phyloP scores from a whole-genome alignment of 805 yeast genomes.

The Pachysolen tannophilus region DNA sequence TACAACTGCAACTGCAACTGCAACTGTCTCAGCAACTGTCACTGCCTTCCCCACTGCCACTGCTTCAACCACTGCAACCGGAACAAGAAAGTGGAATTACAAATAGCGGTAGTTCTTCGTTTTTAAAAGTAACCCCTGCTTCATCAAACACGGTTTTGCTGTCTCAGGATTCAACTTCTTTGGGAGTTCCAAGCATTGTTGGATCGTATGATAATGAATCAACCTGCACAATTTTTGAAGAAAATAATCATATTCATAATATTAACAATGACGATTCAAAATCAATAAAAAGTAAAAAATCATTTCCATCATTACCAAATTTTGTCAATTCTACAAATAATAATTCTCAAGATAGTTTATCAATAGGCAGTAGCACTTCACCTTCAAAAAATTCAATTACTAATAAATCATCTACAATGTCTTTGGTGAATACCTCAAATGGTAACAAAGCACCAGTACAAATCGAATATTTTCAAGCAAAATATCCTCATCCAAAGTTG shows the following conservation, averaged over 20 bases:
- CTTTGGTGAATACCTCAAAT: not conserved
- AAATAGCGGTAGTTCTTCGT: not conserved
- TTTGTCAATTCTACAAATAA: constrained; percentile 1
- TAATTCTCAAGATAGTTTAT: constrained; percentile 1
- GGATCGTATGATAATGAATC: not conserved
- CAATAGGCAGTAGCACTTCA: no score
- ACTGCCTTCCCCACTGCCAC: no score
- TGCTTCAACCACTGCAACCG: no score
- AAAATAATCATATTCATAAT: not conserved
- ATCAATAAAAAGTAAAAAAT: constrained; percentile 4
- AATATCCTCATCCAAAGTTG: constrained; percentile 57
- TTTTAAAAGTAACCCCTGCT: not conserved
- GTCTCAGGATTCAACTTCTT: constrained; percentile 1
- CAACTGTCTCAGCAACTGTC: constrained; percentile 1
- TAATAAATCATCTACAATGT: not conserved
- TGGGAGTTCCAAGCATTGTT: not conserved
- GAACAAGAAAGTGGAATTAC: not conserved
- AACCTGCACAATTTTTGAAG: no score
- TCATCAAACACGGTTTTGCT: constrained; percentile 5
- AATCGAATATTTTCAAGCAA: constrained; percentile 27
- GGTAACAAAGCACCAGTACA: not conserved
- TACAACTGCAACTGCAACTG: not conserved
- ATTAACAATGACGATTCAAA: constrained; percentile 1
- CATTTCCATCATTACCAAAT: constrained; percentile 1
- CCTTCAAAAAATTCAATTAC: constrained; percentile 1